Base-by-base conservation (phyloP, 805 yeast genomes). In the Yamadazyma takamatsuzukensis region DNA sequence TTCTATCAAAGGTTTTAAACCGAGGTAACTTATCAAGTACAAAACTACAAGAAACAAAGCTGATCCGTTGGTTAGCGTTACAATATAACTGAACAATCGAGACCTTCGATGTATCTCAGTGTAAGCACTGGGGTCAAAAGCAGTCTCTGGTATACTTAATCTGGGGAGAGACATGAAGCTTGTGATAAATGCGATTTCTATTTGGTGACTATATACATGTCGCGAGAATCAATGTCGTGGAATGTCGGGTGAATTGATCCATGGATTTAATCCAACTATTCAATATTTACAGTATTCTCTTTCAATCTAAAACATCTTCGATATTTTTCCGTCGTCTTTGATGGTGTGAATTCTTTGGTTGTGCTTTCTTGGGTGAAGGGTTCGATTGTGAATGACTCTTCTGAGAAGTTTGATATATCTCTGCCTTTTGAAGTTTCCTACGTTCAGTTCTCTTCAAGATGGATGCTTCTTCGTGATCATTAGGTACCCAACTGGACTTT, bases 401-500 rank as follows among this genome's bases (percentile, higher is more conserved):
- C n/a, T n/a, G n/a, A n/a, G n/a, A n/a, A n/a, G n/a, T n/a, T n/a
- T n/a, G n/a, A n/a, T n/a, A n/a, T n/a, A n/a, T n/a, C n/a, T n/a
- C n/a, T n/a, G n/a, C n/a, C n/a, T n/a, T n/a, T n/a, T n/a, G n/a
- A n/a, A n/a, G n/a, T n/a, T n/a, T n/a, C n/a, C n/a, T n/a, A n/a
- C n/a, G n/a, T 27, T 52, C 54, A 78, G 85, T 82, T 41, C 90
- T 68, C 12, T 59, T 57, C 19, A 64, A 55, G 12, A 70, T 51
- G 18, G 48, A 54, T 4, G 55, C 68, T 24, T 64, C 70, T 38
- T 80, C 84, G n/a, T 67, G 69, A 1, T 61, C 69, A 4, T 56
- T 64, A 0, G 96, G 95, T 12, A 53, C 58, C 94, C 95, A 89
- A 23, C 70, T 76, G 4, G 90, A 79, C 51, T 76, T 79, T 43